A percentile compares a stretch with the other conserved stretches of the same genome.
phyloP scores from a whole-genome alignment of 2,329 filamentous ascomycete genomes.

The Teratosphaeria gauchensis region DNA sequence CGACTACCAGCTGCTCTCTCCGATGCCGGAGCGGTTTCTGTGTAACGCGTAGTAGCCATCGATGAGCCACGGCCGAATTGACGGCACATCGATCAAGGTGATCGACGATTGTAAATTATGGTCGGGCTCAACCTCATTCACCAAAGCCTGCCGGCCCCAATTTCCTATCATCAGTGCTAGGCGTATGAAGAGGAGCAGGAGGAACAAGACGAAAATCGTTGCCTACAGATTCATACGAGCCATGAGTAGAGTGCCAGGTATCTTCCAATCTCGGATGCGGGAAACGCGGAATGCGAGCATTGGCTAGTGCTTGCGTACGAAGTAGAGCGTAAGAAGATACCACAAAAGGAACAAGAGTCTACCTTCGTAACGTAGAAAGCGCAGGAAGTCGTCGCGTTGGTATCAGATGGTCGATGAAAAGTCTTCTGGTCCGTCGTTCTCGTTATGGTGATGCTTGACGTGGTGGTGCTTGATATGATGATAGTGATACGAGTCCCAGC shows the following conservation, averaged over 20 bases:
- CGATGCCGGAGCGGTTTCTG: slow-evolving; percentile 68
- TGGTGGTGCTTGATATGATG: slow-evolving; percentile 83
- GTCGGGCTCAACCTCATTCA: slow-evolving; percentile 63
- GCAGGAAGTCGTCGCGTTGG: slow-evolving; percentile 56
- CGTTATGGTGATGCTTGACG: slow-evolving; percentile 76
- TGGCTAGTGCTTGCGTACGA: slow-evolving; percentile 52
- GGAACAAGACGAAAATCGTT: slow-evolving; percentile 54
- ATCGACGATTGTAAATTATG: slow-evolving; percentile 73
- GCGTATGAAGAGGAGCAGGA: slow-evolving; percentile 58
- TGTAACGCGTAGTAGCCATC: slow-evolving; percentile 80
- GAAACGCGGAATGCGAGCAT: slow-evolving; percentile 46
- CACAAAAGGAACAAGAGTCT: slow-evolving; percentile 66
- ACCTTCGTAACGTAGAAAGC: slow-evolving; percentile 63
- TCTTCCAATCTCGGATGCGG: slow-evolving; percentile 50
- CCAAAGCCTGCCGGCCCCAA: slow-evolving; percentile 76
- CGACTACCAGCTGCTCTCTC: slow-evolving; percentile 64
- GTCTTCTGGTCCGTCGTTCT: slow-evolving; percentile 65
- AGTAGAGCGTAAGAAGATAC: slow-evolving; percentile 67
- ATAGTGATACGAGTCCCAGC: slow-evolving; percentile 77
- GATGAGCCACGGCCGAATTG: slow-evolving; percentile 65
- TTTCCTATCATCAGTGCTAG: slow-evolving; percentile 72
- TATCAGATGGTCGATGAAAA: slow-evolving; percentile 70
- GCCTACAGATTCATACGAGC: slow-evolving; percentile 43
- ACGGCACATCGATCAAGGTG: slow-evolving; percentile 62
- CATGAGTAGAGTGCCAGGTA: slow-evolving; percentile 46